These are phyloP conservation scores for Nemania sp. DNA, from an alignment of 2,329 filamentous ascomycete genomes.

Conservation along the genomic window DNA sequence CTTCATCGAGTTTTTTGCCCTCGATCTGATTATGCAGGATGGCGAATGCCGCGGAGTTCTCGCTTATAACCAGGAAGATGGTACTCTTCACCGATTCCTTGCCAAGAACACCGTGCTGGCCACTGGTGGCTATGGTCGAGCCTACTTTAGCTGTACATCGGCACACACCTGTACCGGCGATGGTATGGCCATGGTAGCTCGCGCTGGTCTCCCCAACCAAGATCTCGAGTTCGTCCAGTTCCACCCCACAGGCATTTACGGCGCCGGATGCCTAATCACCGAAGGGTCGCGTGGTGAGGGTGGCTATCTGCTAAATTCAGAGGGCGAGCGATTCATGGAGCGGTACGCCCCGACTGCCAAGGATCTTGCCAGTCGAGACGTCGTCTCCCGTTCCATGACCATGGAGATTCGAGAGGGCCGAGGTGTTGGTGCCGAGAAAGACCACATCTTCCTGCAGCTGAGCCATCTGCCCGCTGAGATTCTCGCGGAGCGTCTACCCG, in stretches of 20 bases:
- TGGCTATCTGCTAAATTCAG: constrained; percentile 94
- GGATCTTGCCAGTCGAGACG: constrained; percentile 94
- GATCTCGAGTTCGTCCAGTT: constrained; percentile 99
- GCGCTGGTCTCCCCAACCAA: constrained; percentile 96
- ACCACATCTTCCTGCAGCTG: constrained; percentile 97
- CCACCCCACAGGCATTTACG: constrained; percentile 98
- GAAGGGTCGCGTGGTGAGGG: constrained; percentile 98
- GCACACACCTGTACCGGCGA: constrained; percentile 99
- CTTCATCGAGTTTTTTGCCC: constrained; percentile 98
- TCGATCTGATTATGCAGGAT: constrained; percentile 96
- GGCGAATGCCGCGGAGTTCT: constrained; percentile 95
- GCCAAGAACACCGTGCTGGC: constrained; percentile 96
- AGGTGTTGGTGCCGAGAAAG: constrained; percentile 95
- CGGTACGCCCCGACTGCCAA: constrained; percentile 96
- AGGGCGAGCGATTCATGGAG: constrained; percentile 99
- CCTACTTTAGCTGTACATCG: constrained; percentile 98
- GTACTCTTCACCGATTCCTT: constrained; percentile 94
- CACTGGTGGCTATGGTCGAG: constrained; percentile 95
- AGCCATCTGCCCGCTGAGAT: constrained; percentile 92
- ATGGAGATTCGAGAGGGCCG: constrained; percentile 97
- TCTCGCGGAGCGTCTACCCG: constrained; percentile 92
- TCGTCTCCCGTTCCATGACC: constrained; percentile 97
- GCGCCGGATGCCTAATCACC: constrained; percentile 95
- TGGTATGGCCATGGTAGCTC: constrained; percentile 98
- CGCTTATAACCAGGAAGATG: constrained; percentile 98